Conservation (phyloP, 169 alveolate genomes). For the Plasmodium falciparum region DNA sequence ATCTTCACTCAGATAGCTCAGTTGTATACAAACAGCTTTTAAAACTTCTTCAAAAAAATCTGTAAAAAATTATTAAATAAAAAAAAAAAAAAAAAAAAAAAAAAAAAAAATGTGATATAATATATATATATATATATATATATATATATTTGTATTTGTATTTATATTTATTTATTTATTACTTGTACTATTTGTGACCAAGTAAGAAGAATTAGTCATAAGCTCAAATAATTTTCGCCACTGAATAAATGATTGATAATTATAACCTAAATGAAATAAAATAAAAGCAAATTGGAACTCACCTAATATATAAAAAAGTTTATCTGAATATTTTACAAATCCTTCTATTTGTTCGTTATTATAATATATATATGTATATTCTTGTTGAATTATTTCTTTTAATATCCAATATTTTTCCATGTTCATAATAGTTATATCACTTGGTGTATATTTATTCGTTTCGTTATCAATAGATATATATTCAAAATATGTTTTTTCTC, state of each 20-base stretch:
- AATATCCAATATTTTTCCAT: conserved; percentile 74
- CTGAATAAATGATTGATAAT: conserved; percentile 73
- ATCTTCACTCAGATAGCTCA: conserved; percentile 68
- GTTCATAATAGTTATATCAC: conserved; percentile 53
- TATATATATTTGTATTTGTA: background rate
- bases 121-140: background rate
- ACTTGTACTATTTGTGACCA: conserved; percentile 56
- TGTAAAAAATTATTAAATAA: conserved; percentile 12
- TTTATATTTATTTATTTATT: background rate
- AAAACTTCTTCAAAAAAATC: conserved; percentile 68
- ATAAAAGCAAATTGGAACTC: conserved; percentile 75
- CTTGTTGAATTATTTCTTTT: conserved; percentile 73
- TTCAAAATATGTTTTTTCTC: conserved; percentile 53
- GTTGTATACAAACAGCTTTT: conserved; percentile 38
- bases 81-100: background rate
- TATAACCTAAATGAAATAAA: conserved; percentile 68
- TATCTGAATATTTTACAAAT: conserved; percentile 50
- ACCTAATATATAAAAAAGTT: conserved; percentile 73
- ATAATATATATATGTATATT: conserved; percentile 75
- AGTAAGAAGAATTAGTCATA: conserved; percentile 45
- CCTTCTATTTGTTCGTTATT: conserved; percentile 56
- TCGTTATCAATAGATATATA: conserved; percentile 35
- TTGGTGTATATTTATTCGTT: conserved; percentile 57
- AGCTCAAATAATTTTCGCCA: conserved; percentile 72
- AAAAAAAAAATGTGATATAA: no score